phyloP scores from a whole-genome alignment of 2,329 filamentous ascomycete genomes.

The Penicillium digitatum region DNA sequence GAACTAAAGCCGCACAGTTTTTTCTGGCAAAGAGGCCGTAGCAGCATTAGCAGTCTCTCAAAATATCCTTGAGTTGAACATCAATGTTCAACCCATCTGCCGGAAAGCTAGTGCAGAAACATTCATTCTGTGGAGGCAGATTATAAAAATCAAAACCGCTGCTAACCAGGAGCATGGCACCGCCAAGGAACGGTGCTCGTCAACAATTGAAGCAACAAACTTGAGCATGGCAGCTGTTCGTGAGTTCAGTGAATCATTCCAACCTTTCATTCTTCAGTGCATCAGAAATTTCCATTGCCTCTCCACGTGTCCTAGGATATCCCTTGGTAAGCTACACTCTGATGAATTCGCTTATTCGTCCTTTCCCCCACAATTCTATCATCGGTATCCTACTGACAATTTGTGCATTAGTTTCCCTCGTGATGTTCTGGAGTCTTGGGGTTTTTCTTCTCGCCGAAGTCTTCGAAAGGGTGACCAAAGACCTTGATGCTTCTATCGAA shows the following conservation, averaged over 20 bases:
- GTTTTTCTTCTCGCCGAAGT: slow-evolving; percentile 18
- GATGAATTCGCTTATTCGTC: background rate
- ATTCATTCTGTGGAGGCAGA: slow-evolving; percentile 17
- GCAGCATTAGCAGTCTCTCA: background rate
- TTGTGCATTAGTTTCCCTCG: slow-evolving; percentile 11
- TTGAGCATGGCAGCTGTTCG: background rate
- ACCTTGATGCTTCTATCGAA: background rate
- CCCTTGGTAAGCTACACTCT: slow-evolving; percentile 8
- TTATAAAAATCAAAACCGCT: slow-evolving; percentile 13
- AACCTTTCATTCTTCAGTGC: slow-evolving; percentile 14
- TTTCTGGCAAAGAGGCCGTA: background rate
- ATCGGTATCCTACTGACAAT: background rate
- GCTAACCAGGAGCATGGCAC: background rate
- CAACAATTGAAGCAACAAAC: background rate
- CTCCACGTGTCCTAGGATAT: slow-evolving; percentile 15
- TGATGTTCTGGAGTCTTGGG: slow-evolving; percentile 21
- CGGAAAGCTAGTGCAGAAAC: slow-evolving; percentile 13
- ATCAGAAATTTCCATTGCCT: slow-evolving; percentile 5
- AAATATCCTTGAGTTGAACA: slow-evolving; percentile 1
- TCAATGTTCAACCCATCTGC: slow-evolving; percentile 10
- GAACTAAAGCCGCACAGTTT: background rate
- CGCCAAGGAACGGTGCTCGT: background rate
- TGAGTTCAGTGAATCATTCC: slow-evolving; percentile 8
- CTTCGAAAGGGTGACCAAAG: background rate
- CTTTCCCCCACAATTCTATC: no score